Evolutionary conservation across 2,329 filamentous ascomycete genomes (phyloP).

Genomic region (Xylaria sp.): DNA sequence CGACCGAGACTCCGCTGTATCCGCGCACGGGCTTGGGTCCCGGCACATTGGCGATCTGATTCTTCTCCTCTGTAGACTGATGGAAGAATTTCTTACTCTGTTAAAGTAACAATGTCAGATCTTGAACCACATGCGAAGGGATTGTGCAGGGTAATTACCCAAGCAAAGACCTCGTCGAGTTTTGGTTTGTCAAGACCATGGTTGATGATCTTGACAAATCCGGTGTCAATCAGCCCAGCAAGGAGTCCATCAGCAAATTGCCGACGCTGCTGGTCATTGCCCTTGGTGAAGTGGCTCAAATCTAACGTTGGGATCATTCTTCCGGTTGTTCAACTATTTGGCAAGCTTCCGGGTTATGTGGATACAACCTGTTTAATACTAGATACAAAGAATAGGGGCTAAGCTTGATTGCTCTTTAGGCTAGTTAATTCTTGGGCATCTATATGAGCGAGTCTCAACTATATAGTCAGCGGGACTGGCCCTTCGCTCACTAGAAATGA

Average conservation of each 20-base stretch:
- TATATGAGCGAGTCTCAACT: background rate
- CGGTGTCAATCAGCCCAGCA: slow-evolving; percentile 21
- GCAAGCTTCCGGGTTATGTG: too few species aligned
- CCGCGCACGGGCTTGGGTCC: slow-evolving; percentile 29
- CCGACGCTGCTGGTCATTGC: slow-evolving; percentile 21
- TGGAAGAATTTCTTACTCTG: slow-evolving; percentile 26
- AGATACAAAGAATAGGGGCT: background rate
- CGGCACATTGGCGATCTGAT: slow-evolving; percentile 22
- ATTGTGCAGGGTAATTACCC: slow-evolving; percentile 1
- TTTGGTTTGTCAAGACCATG: slow-evolving; percentile 17
- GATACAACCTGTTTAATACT: too few species aligned
- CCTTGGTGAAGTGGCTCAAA: slow-evolving; percentile 22
- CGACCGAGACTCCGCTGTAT: slow-evolving; percentile 25
- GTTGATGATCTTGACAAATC: slow-evolving; percentile 30
- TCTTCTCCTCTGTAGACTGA: slow-evolving; percentile 17
- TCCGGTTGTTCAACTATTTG: background rate
- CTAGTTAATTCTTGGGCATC: background rate
- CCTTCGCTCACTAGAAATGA: too few species aligned
- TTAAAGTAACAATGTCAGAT: background rate
- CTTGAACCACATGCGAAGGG: background rate
- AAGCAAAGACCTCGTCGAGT: slow-evolving; percentile 23
- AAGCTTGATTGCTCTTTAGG: too few species aligned
- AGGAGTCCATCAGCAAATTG: slow-evolving; percentile 29
- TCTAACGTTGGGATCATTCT: slow-evolving; percentile 28
- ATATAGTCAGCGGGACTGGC: background rate